Conservation (phyloP, 495 filamentous ascomycete species). For the Penicillium longicatenatum region DNA sequence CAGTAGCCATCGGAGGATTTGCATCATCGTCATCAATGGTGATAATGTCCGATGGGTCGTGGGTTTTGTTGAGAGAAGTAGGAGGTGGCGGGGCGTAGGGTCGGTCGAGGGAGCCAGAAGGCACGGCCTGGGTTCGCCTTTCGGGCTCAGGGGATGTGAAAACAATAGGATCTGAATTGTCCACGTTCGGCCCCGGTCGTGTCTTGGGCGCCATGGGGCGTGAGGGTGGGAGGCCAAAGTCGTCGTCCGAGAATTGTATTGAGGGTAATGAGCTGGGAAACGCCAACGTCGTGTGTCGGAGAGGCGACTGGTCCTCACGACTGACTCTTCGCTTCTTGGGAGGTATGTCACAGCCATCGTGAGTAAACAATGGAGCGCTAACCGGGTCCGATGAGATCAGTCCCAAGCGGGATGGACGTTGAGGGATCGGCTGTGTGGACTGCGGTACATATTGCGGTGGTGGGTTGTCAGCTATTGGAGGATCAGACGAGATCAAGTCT, state of each 20-base stretch:
- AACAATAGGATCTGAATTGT: conserved; percentile 54
- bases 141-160: conserved; percentile 42
- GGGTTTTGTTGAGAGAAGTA: background rate
- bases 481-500: conserved; percentile 45
- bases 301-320: conserved; percentile 17
- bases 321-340: conserved; percentile 47
- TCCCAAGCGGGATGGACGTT: conserved; percentile 11
- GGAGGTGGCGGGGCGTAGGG: background rate
- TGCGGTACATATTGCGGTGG: conserved; percentile 6
- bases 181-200: conserved; percentile 15
- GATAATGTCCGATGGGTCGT: conserved; percentile 28
- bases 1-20: conserved; percentile 16
- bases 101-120: conserved; percentile 3
- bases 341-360: conserved; percentile 39
- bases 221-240: conserved; percentile 26
- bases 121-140: conserved; percentile 5
- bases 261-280: conserved; percentile 18
- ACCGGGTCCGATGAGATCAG: conserved; percentile 54
- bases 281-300: conserved; percentile 4
- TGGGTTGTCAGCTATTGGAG: conserved; percentile 25
- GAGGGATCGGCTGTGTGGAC: conserved; percentile 10
- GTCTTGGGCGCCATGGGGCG: conserved; percentile 11
- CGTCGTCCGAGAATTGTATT: conserved; percentile 43
- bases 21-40: conserved; percentile 42
- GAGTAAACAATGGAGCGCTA: conserved; percentile 39